Base-by-base conservation (phyloP, 306 rosid genomes). In the Senna tora region DNA sequence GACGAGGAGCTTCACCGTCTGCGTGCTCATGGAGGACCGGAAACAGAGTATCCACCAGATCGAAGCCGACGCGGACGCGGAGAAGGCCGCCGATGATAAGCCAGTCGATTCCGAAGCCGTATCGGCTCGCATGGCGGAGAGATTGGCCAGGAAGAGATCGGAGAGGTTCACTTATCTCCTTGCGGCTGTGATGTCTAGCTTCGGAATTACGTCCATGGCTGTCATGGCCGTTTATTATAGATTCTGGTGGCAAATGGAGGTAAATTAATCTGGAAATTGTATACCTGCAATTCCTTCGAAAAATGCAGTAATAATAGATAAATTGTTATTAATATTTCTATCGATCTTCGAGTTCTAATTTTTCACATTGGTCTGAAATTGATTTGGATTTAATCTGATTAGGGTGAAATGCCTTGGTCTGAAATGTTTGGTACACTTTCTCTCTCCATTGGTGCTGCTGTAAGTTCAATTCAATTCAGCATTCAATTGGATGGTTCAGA, bases 181-280 rank as follows among this genome's bases (percentile, higher is more conserved):
- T 2, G 96, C 97, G 0, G 98, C 98, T 1, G 81, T 93, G 2
- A 77, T 93, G 96, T 93, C 98, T 9, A 93, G 81, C 80, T 75
- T 90, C 0, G 98, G 97, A 0, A 78, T 93, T 72, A 93, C 98
- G 21, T 90, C 97, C 71, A 81, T 93, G 98, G 97, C 93, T 5
- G 86, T 88, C 34, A 53, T 93, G 56, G 70, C 98, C 14, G 97
- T 93, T 80, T 93, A 93, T 60, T 93, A 77, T 30, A 83, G 98
- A 78, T 93, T 90, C 79, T 73, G 83, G 19, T 93, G 97, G 98
- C 98, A 93, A 93, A 85, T 88, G 91, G 96, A 88, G 96, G 98
- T 87, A 56, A n/a, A 3, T 72, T 65, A 32, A 53, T 14, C n/a
- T n/a, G n/a, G n/a, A n/a, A n/a, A n/a, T n/a, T n/a, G n/a, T n/a